phyloP scores from a whole-genome alignment of 1,284 basidiomycete genomes.

The Leccinum subfulvum region DNA sequence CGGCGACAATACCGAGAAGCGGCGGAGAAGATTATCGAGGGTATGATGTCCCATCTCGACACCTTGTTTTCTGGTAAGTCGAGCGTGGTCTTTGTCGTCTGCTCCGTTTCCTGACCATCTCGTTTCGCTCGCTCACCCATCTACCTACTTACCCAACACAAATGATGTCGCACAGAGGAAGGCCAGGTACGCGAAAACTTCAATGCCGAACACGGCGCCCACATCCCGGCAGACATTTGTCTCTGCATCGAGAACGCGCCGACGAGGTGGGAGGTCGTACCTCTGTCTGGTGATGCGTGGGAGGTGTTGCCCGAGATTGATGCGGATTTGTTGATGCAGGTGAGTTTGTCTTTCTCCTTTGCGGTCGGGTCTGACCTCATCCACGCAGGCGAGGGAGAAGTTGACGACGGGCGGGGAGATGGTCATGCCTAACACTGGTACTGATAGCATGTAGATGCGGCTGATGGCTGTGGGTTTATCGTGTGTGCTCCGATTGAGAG shows the following conservation, averaged over 20 bases:
- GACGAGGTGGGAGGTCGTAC: slow-evolving; percentile 64
- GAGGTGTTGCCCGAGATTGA: slow-evolving; percentile 63
- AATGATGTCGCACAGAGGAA: slow-evolving; percentile 52
- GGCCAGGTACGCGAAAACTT: slow-evolving; percentile 61
- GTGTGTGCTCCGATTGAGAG: not conserved
- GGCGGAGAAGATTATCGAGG: slow-evolving; percentile 59
- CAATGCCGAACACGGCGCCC: slow-evolving; percentile 64
- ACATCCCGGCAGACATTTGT: slow-evolving; percentile 75
- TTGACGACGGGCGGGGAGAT: slow-evolving; percentile 12
- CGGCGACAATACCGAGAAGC: slow-evolving; percentile 63
- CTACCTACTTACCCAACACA: not conserved
- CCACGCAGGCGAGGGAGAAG: slow-evolving; percentile 24
- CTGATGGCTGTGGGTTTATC: not conserved
- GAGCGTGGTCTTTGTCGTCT: slow-evolving; percentile 1
- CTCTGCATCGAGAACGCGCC: slow-evolving; percentile 70
- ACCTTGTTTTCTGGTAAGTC: slow-evolving; percentile 61
- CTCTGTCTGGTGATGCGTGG: slow-evolving; percentile 48
- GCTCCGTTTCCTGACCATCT: slow-evolving; percentile 3
- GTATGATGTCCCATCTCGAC: slow-evolving; percentile 61
- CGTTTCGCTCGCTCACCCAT: not conserved
- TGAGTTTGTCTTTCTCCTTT: slow-evolving; percentile 23
- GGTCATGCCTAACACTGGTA: slow-evolving; percentile 1
- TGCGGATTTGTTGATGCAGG: slow-evolving; percentile 55
- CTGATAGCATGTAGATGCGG: slow-evolving; percentile 24
- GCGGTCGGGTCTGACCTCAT: not conserved